Evolutionary conservation across 495 filamentous ascomycete species (phyloP), one percentile per base, ranked within the genome.

Genomic region (Cercophora samala): DNA sequence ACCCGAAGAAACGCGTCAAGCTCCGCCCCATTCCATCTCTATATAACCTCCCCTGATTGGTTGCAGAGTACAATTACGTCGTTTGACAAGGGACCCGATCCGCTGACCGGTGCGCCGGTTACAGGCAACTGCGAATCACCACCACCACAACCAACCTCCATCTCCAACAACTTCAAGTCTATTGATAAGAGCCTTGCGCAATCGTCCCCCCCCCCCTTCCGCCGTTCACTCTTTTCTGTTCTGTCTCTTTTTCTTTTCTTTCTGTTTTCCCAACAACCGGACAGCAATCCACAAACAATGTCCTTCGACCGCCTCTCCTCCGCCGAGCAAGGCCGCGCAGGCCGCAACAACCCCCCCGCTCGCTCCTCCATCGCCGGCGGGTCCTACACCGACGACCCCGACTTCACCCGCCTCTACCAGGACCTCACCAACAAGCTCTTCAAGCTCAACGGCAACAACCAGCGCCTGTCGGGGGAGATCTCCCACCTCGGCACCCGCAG

Each of bases 351-450:
- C 56, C 3, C 37, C 37, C 37, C 37, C 37, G 37, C 37, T 46
- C 37, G 37, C 37, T 46, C 37, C 37, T 46, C 37, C 37, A 22
- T 52, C 17, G 19, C 77, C 67, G 72, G 76, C 66, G 74, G 78
- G 69, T 88, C 92, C 70, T 97, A 96, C 77, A 82, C 89, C 68
- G 95, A 99, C 80, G 93, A 97, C 74, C 96, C 96, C 56, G 93
- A 95, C 70, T 99, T 98, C 85, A 84, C 89, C 69, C 83, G 83
- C 21, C 85, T 96, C 68, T 91, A 93, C 67, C 88, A 91, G 72
- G 84, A 87, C 23, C 86, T 98, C 60, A 93, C 89, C 72, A 89
- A 91, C 72, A 88, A 93, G 77, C 84, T 99, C 24, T 96, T 97
- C 77, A 85, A 84, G 25, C 84, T 99, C 63, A 96, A 93, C 22